Percentiles rank a stretch among this genome's conserved stretches.
Evolutionary conservation across 73 alveolate species (phyloP).

Genomic region (Paramecium caudatum): DNA sequence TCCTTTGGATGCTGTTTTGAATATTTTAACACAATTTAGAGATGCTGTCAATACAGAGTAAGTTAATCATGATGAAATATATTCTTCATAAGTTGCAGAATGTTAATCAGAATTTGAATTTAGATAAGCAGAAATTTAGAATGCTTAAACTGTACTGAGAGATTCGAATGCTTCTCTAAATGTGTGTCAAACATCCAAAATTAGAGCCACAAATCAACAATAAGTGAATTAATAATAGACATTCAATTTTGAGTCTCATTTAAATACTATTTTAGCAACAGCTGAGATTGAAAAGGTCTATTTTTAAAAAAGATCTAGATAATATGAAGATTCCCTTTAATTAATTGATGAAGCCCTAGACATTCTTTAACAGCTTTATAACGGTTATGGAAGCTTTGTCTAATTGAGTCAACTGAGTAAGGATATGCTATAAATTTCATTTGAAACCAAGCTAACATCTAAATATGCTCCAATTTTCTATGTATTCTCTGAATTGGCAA

Average conservation of each 20-base stretch:
- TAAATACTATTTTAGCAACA: neutral
- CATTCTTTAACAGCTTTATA: neutral
- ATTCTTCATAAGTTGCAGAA: neutral
- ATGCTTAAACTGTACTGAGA: constrained; percentile 5
- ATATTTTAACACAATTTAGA: neutral
- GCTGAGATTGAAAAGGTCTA: neutral
- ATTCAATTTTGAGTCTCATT: neutral
- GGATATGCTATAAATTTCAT: constrained; percentile 8
- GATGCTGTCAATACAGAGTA: constrained; percentile 60
- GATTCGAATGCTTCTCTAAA: constrained; percentile 39
- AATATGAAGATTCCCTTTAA: constrained; percentile 44
- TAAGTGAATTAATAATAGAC: constrained; percentile 24
- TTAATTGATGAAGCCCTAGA: constrained; percentile 29
- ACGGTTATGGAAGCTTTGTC: neutral
- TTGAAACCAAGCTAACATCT: neutral
- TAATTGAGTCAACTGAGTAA: constrained; percentile 5
- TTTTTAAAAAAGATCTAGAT: constrained; percentile 5
- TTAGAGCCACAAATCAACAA: neutral
- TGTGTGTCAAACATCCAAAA: neutral
- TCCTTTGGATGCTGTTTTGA: constrained; percentile 58
- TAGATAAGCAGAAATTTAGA: constrained; percentile 14
- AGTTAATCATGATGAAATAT: constrained; percentile 65
- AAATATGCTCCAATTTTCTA: constrained; percentile 28
- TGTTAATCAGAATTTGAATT: constrained; percentile 42
- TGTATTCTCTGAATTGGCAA: neutral